phyloP scores from a whole-genome alignment of 2,329 filamentous ascomycete species.

The Calonectria pseudoreteaudii region DNA sequence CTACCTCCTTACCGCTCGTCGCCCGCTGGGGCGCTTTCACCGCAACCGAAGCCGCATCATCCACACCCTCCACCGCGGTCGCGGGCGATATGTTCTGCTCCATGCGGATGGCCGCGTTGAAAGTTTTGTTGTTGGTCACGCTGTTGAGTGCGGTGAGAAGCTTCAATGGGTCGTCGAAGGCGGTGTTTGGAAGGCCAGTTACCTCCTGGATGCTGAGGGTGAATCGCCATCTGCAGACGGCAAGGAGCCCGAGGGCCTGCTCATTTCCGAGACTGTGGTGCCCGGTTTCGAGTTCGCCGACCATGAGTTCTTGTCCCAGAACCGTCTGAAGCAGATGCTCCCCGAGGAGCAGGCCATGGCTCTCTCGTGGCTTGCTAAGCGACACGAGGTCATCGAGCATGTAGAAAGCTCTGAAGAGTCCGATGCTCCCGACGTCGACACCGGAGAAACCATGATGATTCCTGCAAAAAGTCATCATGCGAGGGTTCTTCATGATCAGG shows the following conservation, averaged over 20 bases:
- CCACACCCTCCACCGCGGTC: slow-evolving; percentile 73
- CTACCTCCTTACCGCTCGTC: slow-evolving; percentile 70
- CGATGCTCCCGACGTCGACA: background rate
- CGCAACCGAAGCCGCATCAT: slow-evolving; percentile 71
- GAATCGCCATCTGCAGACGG: slow-evolving; percentile 47
- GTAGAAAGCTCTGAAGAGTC: slow-evolving; percentile 16
- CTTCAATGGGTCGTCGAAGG: slow-evolving; percentile 78
- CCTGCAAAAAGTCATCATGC: background rate
- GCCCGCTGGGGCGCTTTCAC: slow-evolving; percentile 71
- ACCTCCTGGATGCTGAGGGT: slow-evolving; percentile 55
- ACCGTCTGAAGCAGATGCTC: slow-evolving; percentile 64
- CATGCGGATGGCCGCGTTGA: slow-evolving; percentile 70
- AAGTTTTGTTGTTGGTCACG: slow-evolving; percentile 71
- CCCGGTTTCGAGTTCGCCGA: slow-evolving; percentile 76
- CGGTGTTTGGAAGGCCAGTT: slow-evolving; percentile 75
- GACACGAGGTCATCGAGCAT: background rate
- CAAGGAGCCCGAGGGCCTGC: slow-evolving; percentile 59
- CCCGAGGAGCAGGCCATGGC: slow-evolving; percentile 60
- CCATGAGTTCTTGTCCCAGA: slow-evolving; percentile 72
- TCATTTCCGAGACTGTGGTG: slow-evolving; percentile 77
- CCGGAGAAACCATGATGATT: background rate
- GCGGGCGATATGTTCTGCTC: slow-evolving; percentile 73
- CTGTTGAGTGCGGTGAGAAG: slow-evolving; percentile 68
- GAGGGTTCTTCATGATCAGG: background rate
- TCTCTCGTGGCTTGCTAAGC: slow-evolving; percentile 59